Base-by-base conservation (phyloP, 1,284 basidiomycete genomes). In the Chalciporus sp. region DNA sequence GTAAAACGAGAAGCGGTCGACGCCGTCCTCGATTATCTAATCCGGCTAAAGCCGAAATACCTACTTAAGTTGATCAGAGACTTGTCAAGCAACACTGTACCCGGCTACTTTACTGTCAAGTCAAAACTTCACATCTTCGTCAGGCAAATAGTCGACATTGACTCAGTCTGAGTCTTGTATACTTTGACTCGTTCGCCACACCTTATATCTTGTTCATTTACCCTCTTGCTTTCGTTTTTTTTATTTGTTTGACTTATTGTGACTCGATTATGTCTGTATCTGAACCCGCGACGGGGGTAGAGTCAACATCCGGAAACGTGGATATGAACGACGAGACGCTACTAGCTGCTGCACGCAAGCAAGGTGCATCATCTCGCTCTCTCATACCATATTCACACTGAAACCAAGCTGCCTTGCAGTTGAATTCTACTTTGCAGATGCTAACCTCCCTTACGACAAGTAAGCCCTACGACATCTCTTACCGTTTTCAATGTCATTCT, bases 341-440 rank as follows among this genome's bases (percentile, higher is more conserved):
- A 12, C 56, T 68, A 14, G 23, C 41, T 17, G 59, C 56, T 17
- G 61, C 70, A 16, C 55, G 70, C 29, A 71, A 59, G 50, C 67
- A 69, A 59, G 52, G 70, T 58, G 14, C 16, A 55, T 43, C 4
- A 23, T 19, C 29, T 12, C 33, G 23, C 23, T 16, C 12, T 33
- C 28, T 12, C 31, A 7, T 26, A 31, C 8, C 10, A 41, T 20
- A 2, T 42, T 46, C 20, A 39, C 27, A 19, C 47, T 14, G 23
- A 33, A 7, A 3, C 45, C 31, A 8, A 7, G 3, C 45, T 28
- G 8, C 44, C 44, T 31, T 55, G 7, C 54, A 97, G 95, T 98
- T 67, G 93, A 96, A 72, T 99, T 98, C 74, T 99, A 99, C 80
- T 95, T 99, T 74, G 91, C 91, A 49, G 94, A 97, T 74, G 85